phyloP scores from a whole-genome alignment of 2,329 filamentous ascomycete species.

The Exophiala alcalophila region DNA sequence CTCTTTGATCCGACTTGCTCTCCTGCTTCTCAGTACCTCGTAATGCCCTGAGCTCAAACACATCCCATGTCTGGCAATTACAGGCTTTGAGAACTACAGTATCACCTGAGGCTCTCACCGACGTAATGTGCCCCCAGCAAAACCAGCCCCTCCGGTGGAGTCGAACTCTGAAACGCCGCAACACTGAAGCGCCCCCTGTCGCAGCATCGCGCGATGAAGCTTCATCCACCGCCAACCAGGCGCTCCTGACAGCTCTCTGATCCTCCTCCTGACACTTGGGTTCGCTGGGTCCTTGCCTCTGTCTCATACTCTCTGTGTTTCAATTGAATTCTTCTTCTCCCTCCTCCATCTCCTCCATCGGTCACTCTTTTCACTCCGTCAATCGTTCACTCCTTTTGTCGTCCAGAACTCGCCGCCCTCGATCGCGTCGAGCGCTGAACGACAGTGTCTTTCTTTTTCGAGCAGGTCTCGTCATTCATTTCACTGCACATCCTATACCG shows the following conservation, averaged over 20 bases:
- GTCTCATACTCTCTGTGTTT: slow-evolving; percentile 17
- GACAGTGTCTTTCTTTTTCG: slow-evolving; percentile 19
- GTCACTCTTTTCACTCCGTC: slow-evolving; percentile 2
- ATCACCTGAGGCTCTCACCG: no score
- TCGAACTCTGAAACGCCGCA: slow-evolving; percentile 22
- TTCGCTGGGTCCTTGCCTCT: slow-evolving; percentile 13
- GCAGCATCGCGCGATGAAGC: slow-evolving; percentile 13
- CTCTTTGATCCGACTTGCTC: no score
- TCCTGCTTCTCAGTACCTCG: no score
- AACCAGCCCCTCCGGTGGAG: slow-evolving; percentile 15
- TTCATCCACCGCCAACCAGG: slow-evolving; percentile 21
- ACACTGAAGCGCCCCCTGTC: slow-evolving; percentile 23
- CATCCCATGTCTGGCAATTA: no score
- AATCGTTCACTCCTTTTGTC: slow-evolving; percentile 7
- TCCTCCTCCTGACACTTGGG: slow-evolving; percentile 22
- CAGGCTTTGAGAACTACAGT: no score
- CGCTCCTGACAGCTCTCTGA: slow-evolving; percentile 19
- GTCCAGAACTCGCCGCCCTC: slow-evolving; percentile 5
- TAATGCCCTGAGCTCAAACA: no score
- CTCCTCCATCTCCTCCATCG: slow-evolving; percentile 13
- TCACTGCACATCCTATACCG: not conserved
- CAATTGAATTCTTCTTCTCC: no score
- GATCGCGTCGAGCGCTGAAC: slow-evolving; percentile 10
- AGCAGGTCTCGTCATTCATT: slow-evolving; percentile 25
- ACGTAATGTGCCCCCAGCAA: no score